Percentiles rank a stretch among this genome's conserved stretches.
These are phyloP conservation scores for Saraca asoca DNA, from an alignment of 331 rosid species.

Conservation along the genomic window DNA sequence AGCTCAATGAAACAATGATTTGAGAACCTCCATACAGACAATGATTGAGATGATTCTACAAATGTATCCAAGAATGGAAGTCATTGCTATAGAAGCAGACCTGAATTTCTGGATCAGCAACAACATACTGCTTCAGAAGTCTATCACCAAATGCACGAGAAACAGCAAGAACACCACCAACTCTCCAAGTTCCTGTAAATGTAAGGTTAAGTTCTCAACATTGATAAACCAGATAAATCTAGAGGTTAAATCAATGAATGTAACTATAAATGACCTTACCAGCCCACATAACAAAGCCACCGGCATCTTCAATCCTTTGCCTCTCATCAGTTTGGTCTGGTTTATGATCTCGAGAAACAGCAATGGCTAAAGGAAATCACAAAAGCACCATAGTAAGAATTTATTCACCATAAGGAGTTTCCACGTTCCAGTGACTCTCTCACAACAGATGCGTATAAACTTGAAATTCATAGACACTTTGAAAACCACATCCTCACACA, in stretches of 20 bases:
- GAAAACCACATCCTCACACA: neutral
- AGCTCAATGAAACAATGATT: neutral
- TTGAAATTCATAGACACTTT: no score
- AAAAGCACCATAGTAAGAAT: constrained; percentile 30
- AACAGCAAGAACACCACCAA: constrained; percentile 99
- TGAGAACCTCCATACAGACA: neutral
- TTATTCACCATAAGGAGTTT: neutral
- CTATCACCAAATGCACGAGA: constrained; percentile 98
- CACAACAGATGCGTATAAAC: constrained; percentile 11
- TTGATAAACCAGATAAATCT: neutral
- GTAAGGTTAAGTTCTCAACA: constrained; percentile 30
- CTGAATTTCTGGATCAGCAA: constrained; percentile 98
- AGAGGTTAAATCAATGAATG: constrained; percentile 2
- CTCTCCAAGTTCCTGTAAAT: constrained; percentile 93
- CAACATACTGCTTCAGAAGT: constrained; percentile 93
- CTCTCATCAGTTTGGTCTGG: constrained; percentile 98
- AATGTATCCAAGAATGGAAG: neutral
- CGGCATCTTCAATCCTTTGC: constrained; percentile 91
- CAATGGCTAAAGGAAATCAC: constrained; percentile 67
- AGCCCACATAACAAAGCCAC: constrained; percentile 98
- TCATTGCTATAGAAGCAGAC: constrained; percentile 38
- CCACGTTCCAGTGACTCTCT: constrained; percentile 15
- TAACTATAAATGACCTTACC: constrained; percentile 46
- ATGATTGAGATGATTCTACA: no score
- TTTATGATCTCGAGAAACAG: constrained; percentile 96